Evolutionary conservation across 768 basidiomycete species (phyloP).

Genomic region (Dacryopinax spathularia): DNA sequence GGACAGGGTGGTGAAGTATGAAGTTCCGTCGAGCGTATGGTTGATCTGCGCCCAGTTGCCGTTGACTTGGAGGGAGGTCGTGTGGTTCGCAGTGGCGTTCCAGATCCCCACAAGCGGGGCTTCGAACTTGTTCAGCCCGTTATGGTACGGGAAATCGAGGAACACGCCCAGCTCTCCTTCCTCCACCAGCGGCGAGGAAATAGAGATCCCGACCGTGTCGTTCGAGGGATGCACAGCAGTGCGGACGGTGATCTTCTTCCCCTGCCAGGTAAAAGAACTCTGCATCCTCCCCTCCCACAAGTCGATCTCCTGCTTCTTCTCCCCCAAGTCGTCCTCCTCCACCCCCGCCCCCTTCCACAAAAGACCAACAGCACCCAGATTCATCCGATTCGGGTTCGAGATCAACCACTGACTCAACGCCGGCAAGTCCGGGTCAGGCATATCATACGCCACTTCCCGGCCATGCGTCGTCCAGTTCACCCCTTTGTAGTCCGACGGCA

Average conservation of each 20-base stretch:
- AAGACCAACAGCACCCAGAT: conserved; percentile 39
- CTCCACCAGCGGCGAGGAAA: conserved; percentile 31
- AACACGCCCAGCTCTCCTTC: conserved; percentile 33
- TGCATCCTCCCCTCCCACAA: conserved; percentile 42
- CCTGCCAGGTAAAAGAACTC: conserved; percentile 32
- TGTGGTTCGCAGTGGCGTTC: conserved; percentile 36
- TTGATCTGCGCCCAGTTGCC: conserved; percentile 27
- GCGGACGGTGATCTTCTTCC: conserved; percentile 26
- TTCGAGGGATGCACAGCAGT: conserved; percentile 29
- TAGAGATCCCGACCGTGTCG: conserved; percentile 29
- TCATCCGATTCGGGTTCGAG: conserved; percentile 43
- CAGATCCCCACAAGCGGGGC: conserved; percentile 46
- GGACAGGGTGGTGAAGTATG: conserved; percentile 32
- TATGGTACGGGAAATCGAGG: conserved; percentile 49
- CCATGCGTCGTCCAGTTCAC: conserved; percentile 40
- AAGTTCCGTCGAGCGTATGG: conserved; percentile 30
- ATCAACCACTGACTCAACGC: conserved; percentile 38
- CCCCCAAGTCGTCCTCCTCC: conserved; percentile 27
- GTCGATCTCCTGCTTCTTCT: conserved; percentile 33
- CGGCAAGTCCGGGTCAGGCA: conserved; percentile 11
- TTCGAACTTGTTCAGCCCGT: conserved; percentile 40
- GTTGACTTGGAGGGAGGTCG: conserved; percentile 25
- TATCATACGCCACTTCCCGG: conserved; percentile 33
- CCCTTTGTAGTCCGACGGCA: conserved; percentile 35
- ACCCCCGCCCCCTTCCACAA: conserved; percentile 27